Evolutionary conservation across 768 basidiomycete species (phyloP).

Genomic region (Boletus rubescentipes): DNA sequence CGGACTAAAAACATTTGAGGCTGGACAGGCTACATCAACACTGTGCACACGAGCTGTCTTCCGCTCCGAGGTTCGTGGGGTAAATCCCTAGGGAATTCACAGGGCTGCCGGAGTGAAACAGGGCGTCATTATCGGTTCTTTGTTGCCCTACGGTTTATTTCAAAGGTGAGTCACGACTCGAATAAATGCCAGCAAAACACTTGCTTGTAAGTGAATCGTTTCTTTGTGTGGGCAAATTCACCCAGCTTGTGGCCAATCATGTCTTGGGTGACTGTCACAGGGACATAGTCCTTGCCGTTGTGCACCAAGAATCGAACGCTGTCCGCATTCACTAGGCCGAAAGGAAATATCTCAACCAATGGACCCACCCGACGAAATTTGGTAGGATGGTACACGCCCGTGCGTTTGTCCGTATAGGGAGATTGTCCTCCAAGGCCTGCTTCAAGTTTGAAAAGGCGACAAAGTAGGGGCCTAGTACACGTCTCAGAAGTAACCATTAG

Average conservation of each 20-base stretch:
- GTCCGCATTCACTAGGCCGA: background rate
- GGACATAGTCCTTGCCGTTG: slow-evolving; percentile 88
- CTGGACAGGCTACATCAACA: background rate
- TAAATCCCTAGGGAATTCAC: background rate
- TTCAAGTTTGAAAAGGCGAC: slow-evolving; percentile 88
- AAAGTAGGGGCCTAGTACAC: slow-evolving; percentile 80
- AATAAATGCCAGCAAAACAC: slow-evolving; percentile 32
- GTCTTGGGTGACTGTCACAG: slow-evolving; percentile 87
- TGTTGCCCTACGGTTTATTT: slow-evolving; percentile 32
- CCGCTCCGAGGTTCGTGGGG: background rate
- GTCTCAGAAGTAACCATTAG: background rate
- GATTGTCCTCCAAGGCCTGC: slow-evolving; percentile 75
- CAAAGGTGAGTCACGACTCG: background rate
- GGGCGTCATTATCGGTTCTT: slow-evolving; percentile 35
- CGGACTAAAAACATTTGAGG: background rate
- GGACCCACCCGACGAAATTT: slow-evolving; percentile 87
- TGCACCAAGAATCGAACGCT: slow-evolving; percentile 91
- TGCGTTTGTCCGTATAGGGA: slow-evolving; percentile 86
- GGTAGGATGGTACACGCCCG: slow-evolving; percentile 91
- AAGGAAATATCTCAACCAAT: background rate
- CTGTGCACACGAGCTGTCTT: background rate
- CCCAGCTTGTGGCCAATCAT: slow-evolving; percentile 99
- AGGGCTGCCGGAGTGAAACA: background rate
- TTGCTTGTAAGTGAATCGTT: slow-evolving; percentile 82
- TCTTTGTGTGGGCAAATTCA: slow-evolving; percentile 90